phyloP scores from a whole-genome alignment of 2,329 filamentous ascomycete species.

The Trichoderma sp. region DNA sequence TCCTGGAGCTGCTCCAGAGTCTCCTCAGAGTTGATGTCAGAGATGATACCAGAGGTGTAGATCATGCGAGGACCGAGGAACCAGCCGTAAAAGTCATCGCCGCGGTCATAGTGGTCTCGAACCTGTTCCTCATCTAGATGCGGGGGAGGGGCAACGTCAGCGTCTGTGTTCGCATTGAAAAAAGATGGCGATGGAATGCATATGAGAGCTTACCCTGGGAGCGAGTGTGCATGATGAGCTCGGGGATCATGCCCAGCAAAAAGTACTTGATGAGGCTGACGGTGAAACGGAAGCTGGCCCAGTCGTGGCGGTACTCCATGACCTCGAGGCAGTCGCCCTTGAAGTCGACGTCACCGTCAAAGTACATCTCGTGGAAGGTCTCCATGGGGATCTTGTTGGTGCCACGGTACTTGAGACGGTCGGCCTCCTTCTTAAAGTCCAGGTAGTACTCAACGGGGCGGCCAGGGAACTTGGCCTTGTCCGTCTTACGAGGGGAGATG shows the following conservation, averaged over 20 bases:
- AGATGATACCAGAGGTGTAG: slow-evolving; percentile 94
- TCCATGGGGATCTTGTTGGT: slow-evolving; percentile 82
- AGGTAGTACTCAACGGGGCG: slow-evolving; percentile 89
- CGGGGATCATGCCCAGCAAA: slow-evolving; percentile 81
- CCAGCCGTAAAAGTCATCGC: slow-evolving; percentile 98
- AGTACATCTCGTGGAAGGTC: slow-evolving; percentile 98
- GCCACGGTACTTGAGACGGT: slow-evolving; percentile 68
- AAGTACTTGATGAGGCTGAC: slow-evolving; percentile 82
- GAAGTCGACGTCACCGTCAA: slow-evolving; percentile 90
- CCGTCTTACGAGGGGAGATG: slow-evolving; percentile 84
- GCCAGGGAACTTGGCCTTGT: slow-evolving; percentile 84
- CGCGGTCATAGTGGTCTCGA: slow-evolving; percentile 94
- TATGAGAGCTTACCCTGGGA: slow-evolving; percentile 60
- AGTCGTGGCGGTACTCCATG: slow-evolving; percentile 93
- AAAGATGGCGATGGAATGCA: not conserved
- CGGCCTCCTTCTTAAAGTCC: slow-evolving; percentile 68
- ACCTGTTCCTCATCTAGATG: slow-evolving; percentile 82
- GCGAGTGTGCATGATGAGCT: slow-evolving; percentile 88
- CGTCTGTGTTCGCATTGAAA: not conserved
- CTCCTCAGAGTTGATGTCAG: slow-evolving; percentile 83
- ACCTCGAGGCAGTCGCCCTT: slow-evolving; percentile 89
- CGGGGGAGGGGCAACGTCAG: slow-evolving; percentile 12
- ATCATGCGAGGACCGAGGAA: slow-evolving; percentile 98
- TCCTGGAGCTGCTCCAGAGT: slow-evolving; percentile 93
- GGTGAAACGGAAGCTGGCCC: slow-evolving; percentile 93